phyloP scores from a whole-genome alignment of 768 basidiomycete species.

The Dacryopinax primogenitus region DNA sequence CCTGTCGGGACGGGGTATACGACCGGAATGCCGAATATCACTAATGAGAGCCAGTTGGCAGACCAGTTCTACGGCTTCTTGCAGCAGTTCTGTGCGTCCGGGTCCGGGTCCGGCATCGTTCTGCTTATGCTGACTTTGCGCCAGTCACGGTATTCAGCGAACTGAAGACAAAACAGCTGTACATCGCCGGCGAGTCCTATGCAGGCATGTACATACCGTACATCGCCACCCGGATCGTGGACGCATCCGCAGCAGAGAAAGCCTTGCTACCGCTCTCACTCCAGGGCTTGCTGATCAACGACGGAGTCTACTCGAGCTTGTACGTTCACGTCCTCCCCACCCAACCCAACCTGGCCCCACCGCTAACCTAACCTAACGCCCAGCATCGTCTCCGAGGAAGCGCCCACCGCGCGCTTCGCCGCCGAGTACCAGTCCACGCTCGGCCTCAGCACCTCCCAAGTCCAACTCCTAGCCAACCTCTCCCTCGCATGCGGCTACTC shows the following conservation, averaged over 20 bases:
- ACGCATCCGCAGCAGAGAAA: slow-evolving; percentile 8
- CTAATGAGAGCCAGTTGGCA: slow-evolving; percentile 11
- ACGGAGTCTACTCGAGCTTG: slow-evolving; percentile 15
- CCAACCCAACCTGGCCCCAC: too few relatives aligned
- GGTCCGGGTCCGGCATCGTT: background rate
- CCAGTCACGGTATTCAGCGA: slow-evolving; percentile 12
- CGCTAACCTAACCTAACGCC: background rate
- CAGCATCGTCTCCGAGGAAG: background rate
- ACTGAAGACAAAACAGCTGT: slow-evolving; percentile 13
- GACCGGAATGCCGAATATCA: background rate
- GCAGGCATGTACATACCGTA: slow-evolving; percentile 13
- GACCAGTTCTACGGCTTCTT: slow-evolving; percentile 18
- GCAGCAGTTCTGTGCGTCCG: background rate
- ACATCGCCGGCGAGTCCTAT: slow-evolving; percentile 13
- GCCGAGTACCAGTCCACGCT: background rate
- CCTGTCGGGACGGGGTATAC: background rate
- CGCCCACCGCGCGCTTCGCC: background rate
- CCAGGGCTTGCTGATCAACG: slow-evolving; percentile 16
- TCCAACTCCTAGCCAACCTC: background rate
- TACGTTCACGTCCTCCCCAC: background rate
- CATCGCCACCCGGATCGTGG: slow-evolving; percentile 14
- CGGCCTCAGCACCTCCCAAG: background rate
- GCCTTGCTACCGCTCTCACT: slow-evolving; percentile 11
- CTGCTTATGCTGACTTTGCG: background rate
- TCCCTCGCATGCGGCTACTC: background rate